These are phyloP conservation scores for Setaria italica DNA, from an alignment of 202 grass and related monocot genomes.

Conservation along the genomic window DNA sequence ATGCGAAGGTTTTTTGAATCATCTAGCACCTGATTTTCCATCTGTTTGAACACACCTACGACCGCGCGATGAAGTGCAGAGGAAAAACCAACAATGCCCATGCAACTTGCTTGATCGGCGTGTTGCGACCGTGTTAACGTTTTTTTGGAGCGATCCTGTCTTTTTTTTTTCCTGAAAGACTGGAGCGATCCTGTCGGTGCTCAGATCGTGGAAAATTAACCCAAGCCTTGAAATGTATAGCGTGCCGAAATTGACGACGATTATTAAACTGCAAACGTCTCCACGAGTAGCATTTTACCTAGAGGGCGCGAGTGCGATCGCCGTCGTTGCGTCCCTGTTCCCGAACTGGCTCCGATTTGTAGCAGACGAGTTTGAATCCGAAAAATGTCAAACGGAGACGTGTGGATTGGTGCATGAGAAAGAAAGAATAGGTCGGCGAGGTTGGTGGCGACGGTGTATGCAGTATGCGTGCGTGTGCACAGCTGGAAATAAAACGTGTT, in stretches of 20 bases:
- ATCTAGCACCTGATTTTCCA: too few species aligned
- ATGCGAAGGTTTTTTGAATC: too few species aligned
- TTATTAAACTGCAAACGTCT: not conserved
- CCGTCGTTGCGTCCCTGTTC: not conserved
- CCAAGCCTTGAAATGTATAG: not conserved
- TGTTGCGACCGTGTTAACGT: too few species aligned
- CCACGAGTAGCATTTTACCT: not conserved
- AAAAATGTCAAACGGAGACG: slow-evolving; percentile 1
- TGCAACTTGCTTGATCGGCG: too few species aligned
- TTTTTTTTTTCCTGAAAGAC: too few species aligned
- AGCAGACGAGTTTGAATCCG: not conserved
- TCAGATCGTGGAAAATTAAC: not conserved
- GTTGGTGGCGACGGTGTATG: not conserved
- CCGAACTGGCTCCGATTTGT: not conserved
- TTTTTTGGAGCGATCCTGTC: too few species aligned
- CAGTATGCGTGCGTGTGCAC: not conserved
- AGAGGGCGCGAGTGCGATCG: not conserved
- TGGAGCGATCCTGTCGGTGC: too few species aligned
- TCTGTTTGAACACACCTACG: too few species aligned
- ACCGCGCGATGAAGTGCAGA: too few species aligned
- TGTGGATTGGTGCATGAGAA: not conserved
- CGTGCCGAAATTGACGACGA: not conserved
- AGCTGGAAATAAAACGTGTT: slow-evolving; percentile 10
- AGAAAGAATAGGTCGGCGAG: not conserved
- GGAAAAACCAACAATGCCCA: too few species aligned